phyloP scores from a whole-genome alignment of 2,329 filamentous ascomycete species.

The Cladophialophora carrionii region DNA sequence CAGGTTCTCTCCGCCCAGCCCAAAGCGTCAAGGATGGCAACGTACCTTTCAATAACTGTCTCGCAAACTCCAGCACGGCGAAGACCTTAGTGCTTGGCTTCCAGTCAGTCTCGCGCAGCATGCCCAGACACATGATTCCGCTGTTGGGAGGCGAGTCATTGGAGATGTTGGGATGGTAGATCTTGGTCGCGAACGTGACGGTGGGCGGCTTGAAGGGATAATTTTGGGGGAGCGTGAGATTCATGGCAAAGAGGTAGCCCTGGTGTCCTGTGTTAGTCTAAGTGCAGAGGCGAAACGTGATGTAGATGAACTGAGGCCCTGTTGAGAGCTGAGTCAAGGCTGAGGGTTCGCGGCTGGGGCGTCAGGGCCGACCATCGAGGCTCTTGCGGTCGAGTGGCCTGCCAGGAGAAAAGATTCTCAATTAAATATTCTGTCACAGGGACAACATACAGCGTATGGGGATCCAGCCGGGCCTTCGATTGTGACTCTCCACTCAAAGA shows the following conservation, averaged over 20 bases:
- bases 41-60: constrained; percentile 63
- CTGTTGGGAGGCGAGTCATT: constrained; percentile 49
- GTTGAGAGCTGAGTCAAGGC: not conserved
- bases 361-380: not conserved
- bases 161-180: constrained; percentile 88
- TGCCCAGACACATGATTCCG: constrained; percentile 81
- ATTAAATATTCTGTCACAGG: not conserved
- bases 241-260: constrained; percentile 74
- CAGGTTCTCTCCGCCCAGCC: not conserved
- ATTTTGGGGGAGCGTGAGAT: constrained; percentile 72
- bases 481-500: constrained; percentile 69
- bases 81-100: constrained; percentile 80
- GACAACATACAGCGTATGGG: constrained; percentile 62
- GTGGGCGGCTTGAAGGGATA: constrained; percentile 90
- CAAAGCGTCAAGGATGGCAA: not conserved
- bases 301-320: not conserved
- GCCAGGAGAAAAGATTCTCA: constrained; percentile 9
- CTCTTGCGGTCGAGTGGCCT: constrained; percentile 8
- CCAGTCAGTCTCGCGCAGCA: constrained; percentile 86
- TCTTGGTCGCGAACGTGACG: constrained; percentile 80
- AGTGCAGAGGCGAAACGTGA: not conserved
- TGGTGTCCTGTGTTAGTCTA: constrained; percentile 40
- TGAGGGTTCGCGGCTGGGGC: not conserved
- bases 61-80: constrained; percentile 75
- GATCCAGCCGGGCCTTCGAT: constrained; percentile 69